phyloP scores from a whole-genome alignment of 2,329 filamentous ascomycete species.

The Aureobasidium sp. region DNA sequence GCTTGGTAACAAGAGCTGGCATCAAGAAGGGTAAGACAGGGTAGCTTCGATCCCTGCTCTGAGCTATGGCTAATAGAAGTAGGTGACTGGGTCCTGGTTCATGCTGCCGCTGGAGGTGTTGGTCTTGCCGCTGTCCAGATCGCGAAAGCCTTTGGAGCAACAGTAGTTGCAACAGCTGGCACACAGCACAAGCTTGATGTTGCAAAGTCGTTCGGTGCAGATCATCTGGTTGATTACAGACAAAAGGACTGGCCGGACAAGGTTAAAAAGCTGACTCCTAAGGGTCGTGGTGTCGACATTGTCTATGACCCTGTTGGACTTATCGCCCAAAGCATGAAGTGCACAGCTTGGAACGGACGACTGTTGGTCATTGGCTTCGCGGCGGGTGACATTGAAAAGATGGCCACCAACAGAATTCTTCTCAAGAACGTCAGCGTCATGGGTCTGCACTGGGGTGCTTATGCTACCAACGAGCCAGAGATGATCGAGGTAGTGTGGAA shows the following conservation, averaged over 20 bases:
- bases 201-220: constrained; percentile 72
- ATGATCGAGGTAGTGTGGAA: constrained; percentile 69
- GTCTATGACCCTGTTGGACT: constrained; percentile 92
- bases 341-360: constrained; percentile 85
- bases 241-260: constrained; percentile 54
- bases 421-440: constrained; percentile 90
- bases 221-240: constrained; percentile 72
- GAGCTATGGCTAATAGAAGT: background rate
- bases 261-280: constrained; percentile 71
- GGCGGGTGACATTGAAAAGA: constrained; percentile 77
- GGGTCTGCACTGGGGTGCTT: constrained; percentile 86
- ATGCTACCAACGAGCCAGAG: constrained; percentile 63
- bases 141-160: constrained; percentile 85
- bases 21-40: constrained; percentile 48
- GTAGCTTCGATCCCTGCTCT: background rate
- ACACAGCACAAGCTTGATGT: constrained; percentile 71
- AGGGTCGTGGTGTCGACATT: constrained; percentile 71
- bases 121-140: constrained; percentile 88
- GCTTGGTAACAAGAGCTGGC: constrained; percentile 66
- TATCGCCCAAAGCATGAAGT: constrained; percentile 81
- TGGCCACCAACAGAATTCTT: constrained; percentile 84
- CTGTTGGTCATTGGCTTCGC: constrained; percentile 86
- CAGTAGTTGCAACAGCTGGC: constrained; percentile 86
- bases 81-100: constrained; percentile 82
- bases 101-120: constrained; percentile 87